Evolutionary conservation across 345 rosid species (phyloP).

Genomic region (Euphorbia peplus): DNA sequence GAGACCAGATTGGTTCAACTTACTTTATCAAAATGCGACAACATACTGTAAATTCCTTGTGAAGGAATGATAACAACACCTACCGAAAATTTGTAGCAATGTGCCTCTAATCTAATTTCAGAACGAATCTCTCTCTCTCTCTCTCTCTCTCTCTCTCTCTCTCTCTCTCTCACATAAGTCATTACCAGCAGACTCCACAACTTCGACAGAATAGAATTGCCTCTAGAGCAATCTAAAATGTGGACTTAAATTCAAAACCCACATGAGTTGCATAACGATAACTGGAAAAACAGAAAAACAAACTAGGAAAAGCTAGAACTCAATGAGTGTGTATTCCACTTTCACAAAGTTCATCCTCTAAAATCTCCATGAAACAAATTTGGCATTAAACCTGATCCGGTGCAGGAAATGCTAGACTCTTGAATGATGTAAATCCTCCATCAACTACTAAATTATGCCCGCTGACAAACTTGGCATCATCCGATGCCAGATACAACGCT

Average conservation of each 20-base stretch:
- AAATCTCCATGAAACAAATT: neutral
- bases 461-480: conserved; percentile 75
- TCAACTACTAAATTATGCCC: conserved; percentile 90
- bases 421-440: conserved; percentile 79
- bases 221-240: neutral
- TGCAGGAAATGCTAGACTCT: conserved; percentile 46
- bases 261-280: neutral
- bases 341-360: neutral
- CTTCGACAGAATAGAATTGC: neutral
- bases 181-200: no score
- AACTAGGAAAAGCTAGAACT: neutral
- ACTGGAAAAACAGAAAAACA: no score
- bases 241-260: neutral
- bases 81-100: neutral
- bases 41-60: neutral
- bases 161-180: no score
- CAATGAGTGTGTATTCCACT: neutral
- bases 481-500: conserved; percentile 72
- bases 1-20: neutral
- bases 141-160: no score
- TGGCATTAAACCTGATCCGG: conserved; percentile 37
- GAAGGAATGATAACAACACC: neutral
- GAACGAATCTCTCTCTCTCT: neutral
- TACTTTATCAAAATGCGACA: neutral
- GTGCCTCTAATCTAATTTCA: neutral